phyloP scores from a whole-genome alignment of 2,329 filamentous ascomycete species.

The Chrysosphaeria jannelii region DNA sequence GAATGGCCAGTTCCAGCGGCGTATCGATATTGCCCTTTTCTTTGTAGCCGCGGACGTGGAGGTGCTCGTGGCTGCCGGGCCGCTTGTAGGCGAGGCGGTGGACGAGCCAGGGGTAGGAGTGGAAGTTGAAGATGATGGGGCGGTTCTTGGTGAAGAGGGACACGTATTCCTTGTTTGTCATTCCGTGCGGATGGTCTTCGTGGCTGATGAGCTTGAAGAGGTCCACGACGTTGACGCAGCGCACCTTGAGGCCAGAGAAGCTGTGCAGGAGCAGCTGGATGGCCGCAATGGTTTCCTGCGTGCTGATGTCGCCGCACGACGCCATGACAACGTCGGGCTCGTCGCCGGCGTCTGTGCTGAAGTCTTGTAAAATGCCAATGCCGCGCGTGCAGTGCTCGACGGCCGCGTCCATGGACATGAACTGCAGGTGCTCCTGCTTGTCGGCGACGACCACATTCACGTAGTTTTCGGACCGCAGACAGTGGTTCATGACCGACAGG shows the following conservation, averaged over 20 bases:
- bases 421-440: constrained; percentile 54
- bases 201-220: constrained; percentile 51
- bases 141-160: constrained; percentile 41
- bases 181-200: constrained; percentile 41
- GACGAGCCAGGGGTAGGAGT: constrained; percentile 55
- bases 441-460: constrained; percentile 58
- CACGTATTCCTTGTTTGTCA: constrained; percentile 32
- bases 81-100: constrained; percentile 51
- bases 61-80: constrained; percentile 26
- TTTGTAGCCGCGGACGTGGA: constrained; percentile 50
- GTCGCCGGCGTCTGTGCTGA: constrained; percentile 34
- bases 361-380: constrained; percentile 49
- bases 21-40: constrained; percentile 72
- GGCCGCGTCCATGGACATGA: constrained; percentile 41
- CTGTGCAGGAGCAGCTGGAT: constrained; percentile 42
- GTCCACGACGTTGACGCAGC: constrained; percentile 55
- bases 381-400: constrained; percentile 53
- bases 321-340: constrained; percentile 54
- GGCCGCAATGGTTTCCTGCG: constrained; percentile 43
- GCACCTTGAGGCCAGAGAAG: constrained; percentile 42
- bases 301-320: constrained; percentile 43
- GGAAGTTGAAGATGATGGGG: constrained; percentile 60
- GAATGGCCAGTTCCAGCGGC: constrained; percentile 46
- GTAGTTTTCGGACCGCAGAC: constrained; percentile 42
- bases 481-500: constrained; percentile 48